Evolutionary conservation across 2,329 filamentous ascomycete species (phyloP).

Genomic region (Fusarium acutatum): DNA sequence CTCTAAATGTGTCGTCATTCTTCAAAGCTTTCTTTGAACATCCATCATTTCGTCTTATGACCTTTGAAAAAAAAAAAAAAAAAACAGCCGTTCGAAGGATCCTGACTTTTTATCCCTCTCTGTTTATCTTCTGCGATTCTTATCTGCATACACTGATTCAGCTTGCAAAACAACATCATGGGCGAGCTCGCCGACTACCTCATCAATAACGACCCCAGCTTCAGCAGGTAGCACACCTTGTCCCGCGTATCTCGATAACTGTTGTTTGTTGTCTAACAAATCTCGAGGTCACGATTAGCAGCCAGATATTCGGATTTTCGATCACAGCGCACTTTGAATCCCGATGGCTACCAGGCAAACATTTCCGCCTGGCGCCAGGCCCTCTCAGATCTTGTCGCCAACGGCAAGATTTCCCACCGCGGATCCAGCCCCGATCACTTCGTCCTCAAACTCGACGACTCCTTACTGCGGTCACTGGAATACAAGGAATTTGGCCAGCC

Average conservation of each 20-base stretch:
- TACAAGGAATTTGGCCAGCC: constrained; percentile 83
- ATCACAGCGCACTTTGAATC: constrained; percentile 77
- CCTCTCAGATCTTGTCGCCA: constrained; percentile 72
- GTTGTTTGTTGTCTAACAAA: not conserved
- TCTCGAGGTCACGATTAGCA: constrained; percentile 75
- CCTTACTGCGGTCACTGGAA: constrained; percentile 75
- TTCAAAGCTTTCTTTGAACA: not conserved
- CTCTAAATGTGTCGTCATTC: constrained; percentile 31
- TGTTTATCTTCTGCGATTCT: not conserved
- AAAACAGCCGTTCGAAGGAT: not conserved
- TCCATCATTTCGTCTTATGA: not conserved
- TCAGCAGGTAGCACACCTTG: constrained; percentile 58
- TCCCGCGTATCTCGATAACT: not conserved
- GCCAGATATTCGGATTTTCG: constrained; percentile 91
- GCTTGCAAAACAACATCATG: constrained; percentile 54
- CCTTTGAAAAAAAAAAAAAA: not conserved
- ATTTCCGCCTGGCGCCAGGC: constrained; percentile 80
- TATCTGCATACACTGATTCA: not conserved
- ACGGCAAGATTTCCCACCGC: constrained; percentile 61
- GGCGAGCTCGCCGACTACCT: constrained; percentile 75
- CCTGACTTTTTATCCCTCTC: not conserved
- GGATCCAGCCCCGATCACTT: constrained; percentile 57
- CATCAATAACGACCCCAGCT: constrained; percentile 67
- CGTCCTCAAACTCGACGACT: constrained; percentile 64
- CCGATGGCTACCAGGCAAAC: constrained; percentile 86